Conservation (phyloP, 75 land plant genomes). For the Pinus tabuliformis region DNA sequence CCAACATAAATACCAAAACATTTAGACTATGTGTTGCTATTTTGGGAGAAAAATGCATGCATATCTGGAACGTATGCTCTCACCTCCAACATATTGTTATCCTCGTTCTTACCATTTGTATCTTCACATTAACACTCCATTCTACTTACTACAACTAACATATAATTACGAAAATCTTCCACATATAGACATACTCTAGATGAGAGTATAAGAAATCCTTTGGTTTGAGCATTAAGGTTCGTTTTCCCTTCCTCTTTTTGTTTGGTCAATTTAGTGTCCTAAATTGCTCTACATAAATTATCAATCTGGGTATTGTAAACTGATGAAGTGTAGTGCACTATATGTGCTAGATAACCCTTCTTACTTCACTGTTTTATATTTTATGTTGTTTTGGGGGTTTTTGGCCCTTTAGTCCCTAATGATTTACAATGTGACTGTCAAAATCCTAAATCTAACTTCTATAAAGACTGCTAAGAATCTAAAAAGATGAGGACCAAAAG, state of each 20-base stretch:
- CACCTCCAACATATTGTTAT: neutral
- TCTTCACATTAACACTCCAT: neutral
- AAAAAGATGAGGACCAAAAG: too few relatives aligned
- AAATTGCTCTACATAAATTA: too few relatives aligned
- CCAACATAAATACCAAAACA: conserved; percentile 32
- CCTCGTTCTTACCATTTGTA: neutral
- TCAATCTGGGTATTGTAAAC: too few relatives aligned
- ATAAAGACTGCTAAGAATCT: too few relatives aligned
- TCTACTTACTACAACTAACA: neutral
- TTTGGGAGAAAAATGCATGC: neutral
- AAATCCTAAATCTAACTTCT: too few relatives aligned
- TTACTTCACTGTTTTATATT: too few relatives aligned
- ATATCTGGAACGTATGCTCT: neutral
- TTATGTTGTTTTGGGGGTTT: too few relatives aligned
- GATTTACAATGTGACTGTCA: too few relatives aligned
- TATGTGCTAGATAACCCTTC: too few relatives aligned
- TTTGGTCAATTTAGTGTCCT: too few relatives aligned
- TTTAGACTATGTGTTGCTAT: neutral
- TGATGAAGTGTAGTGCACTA: too few relatives aligned
- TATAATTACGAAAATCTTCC: neutral
- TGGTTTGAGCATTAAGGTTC: neutral
- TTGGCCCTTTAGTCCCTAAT: too few relatives aligned
- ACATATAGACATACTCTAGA: conserved; percentile 13
- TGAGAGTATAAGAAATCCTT: conserved; percentile 42
- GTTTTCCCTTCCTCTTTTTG: neutral